Evolutionary conservation across 192 early-diverging fungal species (phyloP).

Genomic region (Linnemannia elongata): DNA sequence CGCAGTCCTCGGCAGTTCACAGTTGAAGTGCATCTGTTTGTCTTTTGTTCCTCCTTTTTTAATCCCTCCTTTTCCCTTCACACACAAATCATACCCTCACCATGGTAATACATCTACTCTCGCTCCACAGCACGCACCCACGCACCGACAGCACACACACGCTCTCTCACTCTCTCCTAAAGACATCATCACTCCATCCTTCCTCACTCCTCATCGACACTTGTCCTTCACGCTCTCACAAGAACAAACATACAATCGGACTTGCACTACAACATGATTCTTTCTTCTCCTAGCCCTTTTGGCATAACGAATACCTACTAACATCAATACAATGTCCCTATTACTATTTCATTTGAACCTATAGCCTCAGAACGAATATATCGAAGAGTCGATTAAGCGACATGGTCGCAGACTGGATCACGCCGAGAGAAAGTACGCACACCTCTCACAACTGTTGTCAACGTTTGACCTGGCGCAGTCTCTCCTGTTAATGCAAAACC

Average conservation of each 20-base stretch:
- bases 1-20: neutral
- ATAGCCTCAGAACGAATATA: slow-evolving; percentile 91
- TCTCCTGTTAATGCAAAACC: neutral
- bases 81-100: slow-evolving; percentile 11
- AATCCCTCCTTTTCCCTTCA: slow-evolving; percentile 24
- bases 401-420: slow-evolving; percentile 97
- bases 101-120: slow-evolving; percentile 27
- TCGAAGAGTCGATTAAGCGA: slow-evolving; percentile 97
- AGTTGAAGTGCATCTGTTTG: neutral
- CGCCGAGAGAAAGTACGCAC: slow-evolving; percentile 90
- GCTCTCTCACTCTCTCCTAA: neutral
- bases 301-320: neutral
- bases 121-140: neutral
- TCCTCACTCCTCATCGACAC: no score
- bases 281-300: no score
- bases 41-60: neutral
- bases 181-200: neutral
- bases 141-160: neutral
- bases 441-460: neutral
- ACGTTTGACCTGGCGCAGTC: neutral
- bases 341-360: slow-evolving; percentile 11
- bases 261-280: neutral
- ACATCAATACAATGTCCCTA: neutral
- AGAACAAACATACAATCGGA: neutral
- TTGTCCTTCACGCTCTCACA: neutral